Evolutionary conservation across 352 stramenopile genomes (phyloP).

Genomic region (Plasmopara halstedii): DNA sequence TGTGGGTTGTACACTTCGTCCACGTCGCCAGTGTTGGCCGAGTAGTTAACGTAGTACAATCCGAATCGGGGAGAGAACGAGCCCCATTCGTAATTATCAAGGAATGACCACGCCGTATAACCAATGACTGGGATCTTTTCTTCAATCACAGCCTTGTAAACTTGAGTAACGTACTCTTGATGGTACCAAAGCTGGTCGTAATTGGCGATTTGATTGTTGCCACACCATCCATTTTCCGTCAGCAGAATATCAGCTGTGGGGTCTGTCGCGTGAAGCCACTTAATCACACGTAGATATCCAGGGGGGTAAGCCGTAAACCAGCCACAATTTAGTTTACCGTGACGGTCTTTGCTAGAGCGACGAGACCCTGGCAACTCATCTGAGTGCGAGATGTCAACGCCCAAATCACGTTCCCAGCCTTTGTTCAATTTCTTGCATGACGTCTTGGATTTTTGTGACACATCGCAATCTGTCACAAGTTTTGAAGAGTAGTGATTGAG

Average conservation of each 20-base stretch:
- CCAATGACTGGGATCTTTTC: conserved; percentile 65
- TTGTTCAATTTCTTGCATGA: conserved; percentile 30
- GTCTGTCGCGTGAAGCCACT: conserved; percentile 47
- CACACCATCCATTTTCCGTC: conserved; percentile 66
- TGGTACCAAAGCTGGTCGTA: conserved; percentile 61
- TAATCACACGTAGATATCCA: conserved; percentile 49
- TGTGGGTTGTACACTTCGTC: conserved; percentile 23
- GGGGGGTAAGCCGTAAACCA: conserved; percentile 47
- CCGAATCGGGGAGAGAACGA: conserved; percentile 55
- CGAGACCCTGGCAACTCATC: conserved; percentile 57
- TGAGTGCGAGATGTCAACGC: conserved; percentile 42
- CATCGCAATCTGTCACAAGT: conserved; percentile 41
- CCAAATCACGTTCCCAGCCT: conserved; percentile 44
- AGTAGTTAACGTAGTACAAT: conserved; percentile 61
- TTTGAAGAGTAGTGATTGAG: conserved; percentile 91
- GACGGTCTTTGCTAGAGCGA: conserved; percentile 29
- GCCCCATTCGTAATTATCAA: conserved; percentile 96
- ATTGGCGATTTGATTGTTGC: conserved; percentile 50
- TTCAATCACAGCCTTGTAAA: conserved; percentile 38
- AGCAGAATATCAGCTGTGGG: conserved; percentile 36
- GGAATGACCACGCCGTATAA: conserved; percentile 91
- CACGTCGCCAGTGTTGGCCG: conserved; percentile 23
- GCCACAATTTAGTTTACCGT: conserved; percentile 35
- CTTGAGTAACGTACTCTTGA: conserved; percentile 41
- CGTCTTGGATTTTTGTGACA: conserved; percentile 19